Evolutionary conservation across 768 basidiomycete species (phyloP).

Genomic region (Russula emetica): DNA sequence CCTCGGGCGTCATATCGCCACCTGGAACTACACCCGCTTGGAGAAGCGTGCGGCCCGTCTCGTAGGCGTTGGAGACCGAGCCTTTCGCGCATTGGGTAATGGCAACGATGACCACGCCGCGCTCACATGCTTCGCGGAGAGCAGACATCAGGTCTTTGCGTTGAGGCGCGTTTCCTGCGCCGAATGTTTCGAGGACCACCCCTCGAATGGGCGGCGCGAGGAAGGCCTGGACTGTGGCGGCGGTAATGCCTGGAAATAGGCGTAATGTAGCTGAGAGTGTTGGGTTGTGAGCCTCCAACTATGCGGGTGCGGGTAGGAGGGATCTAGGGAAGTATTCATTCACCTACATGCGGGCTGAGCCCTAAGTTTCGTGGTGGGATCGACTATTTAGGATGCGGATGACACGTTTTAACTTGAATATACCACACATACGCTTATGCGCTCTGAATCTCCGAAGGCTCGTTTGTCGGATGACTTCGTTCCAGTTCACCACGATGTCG

Average conservation of each 20-base stretch:
- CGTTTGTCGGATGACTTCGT: conserved; percentile 78
- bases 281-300: background rate
- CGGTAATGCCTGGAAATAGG: conserved; percentile 83
- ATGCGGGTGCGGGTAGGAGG: background rate
- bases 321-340: conserved; percentile 30
- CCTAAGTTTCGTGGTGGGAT: conserved; percentile 39
- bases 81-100: conserved; percentile 90
- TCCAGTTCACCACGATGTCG: conserved; percentile 87
- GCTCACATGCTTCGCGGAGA: conserved; percentile 74
- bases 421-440: conserved; percentile 56
- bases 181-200: conserved; percentile 87
- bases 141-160: conserved; percentile 69
- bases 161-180: conserved; percentile 90
- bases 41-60: conserved; percentile 66
- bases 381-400: conserved; percentile 1
- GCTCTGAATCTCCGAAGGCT: conserved; percentile 72
- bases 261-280: conserved; percentile 61
- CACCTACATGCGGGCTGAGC: conserved; percentile 79
- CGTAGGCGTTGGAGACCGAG: conserved; percentile 78
- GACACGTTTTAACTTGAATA: background rate
- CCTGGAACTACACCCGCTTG: conserved; percentile 79
- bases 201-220: conserved; percentile 70
- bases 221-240: conserved; percentile 69
- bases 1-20: conserved; percentile 95
- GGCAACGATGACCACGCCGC: conserved; percentile 83